Conservation (phyloP, 2,329 filamentous ascomycete species). For the Grosmannia penicillata region DNA sequence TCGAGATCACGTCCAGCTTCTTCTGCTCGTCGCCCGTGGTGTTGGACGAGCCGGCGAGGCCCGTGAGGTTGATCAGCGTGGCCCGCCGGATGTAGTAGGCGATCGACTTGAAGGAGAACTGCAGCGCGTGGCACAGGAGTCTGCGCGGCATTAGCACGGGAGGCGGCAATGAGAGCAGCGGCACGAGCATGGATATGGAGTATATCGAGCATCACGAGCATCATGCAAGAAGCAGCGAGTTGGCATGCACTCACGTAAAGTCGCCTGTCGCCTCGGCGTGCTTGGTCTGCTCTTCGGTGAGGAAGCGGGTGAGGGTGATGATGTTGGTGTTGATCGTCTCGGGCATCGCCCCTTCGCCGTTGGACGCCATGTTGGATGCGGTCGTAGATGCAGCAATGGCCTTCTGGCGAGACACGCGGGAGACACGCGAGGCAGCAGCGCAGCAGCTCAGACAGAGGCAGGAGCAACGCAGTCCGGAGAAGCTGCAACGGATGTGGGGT, state of each 20-base stretch:
- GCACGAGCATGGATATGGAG: background rate
- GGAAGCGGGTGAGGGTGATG: constrained; percentile 83
- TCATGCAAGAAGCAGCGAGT: background rate
- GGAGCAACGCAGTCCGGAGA: no score
- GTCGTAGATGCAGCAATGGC: no score
- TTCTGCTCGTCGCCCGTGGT: constrained; percentile 96
- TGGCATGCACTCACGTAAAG: constrained; percentile 63
- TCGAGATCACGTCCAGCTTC: constrained; percentile 98
- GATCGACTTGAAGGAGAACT: constrained; percentile 99
- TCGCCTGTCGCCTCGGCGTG: constrained; percentile 92
- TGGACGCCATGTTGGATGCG: constrained; percentile 12
- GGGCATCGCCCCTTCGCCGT: constrained; percentile 29
- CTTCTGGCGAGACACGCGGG: no score
- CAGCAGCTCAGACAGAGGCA: no score
- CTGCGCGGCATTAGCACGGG: constrained; percentile 29
- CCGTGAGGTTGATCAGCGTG: constrained; percentile 87
- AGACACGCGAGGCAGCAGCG: no score
- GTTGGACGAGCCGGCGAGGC: constrained; percentile 88
- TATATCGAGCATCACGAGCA: background rate
- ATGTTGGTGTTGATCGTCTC: constrained; percentile 94
- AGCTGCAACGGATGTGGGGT: no score
- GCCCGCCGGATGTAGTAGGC: constrained; percentile 97
- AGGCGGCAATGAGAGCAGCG: background rate
- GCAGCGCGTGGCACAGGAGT: constrained; percentile 88
- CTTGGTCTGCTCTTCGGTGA: constrained; percentile 91